These are phyloP conservation scores for Medicago lupulina DNA, from an alignment of 306 rosid genomes.

Conservation along the genomic window DNA sequence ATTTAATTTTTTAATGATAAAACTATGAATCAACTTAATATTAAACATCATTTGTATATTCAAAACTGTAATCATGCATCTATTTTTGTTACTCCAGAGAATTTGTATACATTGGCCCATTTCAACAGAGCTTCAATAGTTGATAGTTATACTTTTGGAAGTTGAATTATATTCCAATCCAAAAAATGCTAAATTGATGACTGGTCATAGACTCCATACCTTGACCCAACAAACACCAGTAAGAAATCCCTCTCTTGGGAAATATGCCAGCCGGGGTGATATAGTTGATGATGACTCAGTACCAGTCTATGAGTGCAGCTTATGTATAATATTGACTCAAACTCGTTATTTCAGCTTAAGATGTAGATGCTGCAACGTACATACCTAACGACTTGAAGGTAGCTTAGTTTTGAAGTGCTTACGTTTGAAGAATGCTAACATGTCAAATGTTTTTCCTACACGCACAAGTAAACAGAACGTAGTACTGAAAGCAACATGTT, in stretches of 20 bases:
- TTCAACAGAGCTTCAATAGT: not conserved
- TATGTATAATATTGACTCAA: slow-evolving; percentile 16
- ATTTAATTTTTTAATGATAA: not conserved
- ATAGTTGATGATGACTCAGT: not conserved
- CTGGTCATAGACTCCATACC: slow-evolving; percentile 33
- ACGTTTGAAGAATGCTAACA: slow-evolving; percentile 53
- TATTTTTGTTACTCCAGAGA: not conserved
- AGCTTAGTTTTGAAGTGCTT: slow-evolving; percentile 68
- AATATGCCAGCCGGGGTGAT: slow-evolving; percentile 21
- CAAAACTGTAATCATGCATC: not conserved
- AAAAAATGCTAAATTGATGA: slow-evolving; percentile 34
- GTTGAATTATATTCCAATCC: not conserved
- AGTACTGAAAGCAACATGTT: slow-evolving; percentile 42
- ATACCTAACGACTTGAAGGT: slow-evolving; percentile 66
- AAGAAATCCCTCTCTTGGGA: not conserved
- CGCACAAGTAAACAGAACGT: slow-evolving; percentile 25
- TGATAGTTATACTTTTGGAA: not conserved
- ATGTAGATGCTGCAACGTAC: slow-evolving; percentile 65
- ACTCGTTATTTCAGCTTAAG: slow-evolving; percentile 34
- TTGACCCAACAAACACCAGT: not conserved
- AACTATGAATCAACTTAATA: not conserved
- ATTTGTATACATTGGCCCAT: not conserved
- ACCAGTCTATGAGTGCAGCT: slow-evolving; percentile 9
- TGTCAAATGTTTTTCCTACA: slow-evolving; percentile 30
- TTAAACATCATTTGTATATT: not conserved